phyloP scores from a whole-genome alignment of 139 green algal species.

The Edaphochlamys debaryana region DNA sequence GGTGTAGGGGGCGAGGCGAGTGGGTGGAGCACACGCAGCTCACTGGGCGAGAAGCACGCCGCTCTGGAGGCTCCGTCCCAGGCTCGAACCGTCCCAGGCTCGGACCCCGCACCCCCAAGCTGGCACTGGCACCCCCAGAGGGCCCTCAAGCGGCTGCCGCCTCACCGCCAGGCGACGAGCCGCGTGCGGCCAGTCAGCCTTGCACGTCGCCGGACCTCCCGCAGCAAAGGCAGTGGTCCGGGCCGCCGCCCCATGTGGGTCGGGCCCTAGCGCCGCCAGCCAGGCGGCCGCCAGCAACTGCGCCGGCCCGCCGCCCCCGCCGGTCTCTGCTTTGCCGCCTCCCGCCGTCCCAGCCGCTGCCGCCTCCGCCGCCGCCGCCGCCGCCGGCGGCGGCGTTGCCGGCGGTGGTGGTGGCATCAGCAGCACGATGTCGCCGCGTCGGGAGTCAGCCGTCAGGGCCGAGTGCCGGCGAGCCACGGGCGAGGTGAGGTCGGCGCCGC shows the following conservation, averaged over 20 bases:
- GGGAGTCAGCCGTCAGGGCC: neutral
- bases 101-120: too few relatives aligned
- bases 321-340: neutral
- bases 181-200: too few relatives aligned
- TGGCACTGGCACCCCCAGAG: too few relatives aligned
- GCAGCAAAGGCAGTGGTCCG: neutral
- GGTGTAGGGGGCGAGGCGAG: neutral
- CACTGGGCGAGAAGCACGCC: too few relatives aligned
- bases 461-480: neutral
- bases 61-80: too few relatives aligned
- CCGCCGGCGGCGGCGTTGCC: neutral
- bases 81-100: too few relatives aligned
- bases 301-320: neutral
- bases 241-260: neutral
- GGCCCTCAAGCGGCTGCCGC: too few relatives aligned
- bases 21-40: too few relatives aligned
- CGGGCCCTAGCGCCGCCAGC: neutral
- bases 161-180: too few relatives aligned
- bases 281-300: neutral
- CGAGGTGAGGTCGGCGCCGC: neutral
- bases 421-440: slow-evolving; percentile 11
- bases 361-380: neutral
- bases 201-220: too few relatives aligned
- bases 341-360: neutral
- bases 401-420: neutral